phyloP scores from a whole-genome alignment of 2,329 filamentous ascomycete genomes.

The Aspergillus phoenicis region DNA sequence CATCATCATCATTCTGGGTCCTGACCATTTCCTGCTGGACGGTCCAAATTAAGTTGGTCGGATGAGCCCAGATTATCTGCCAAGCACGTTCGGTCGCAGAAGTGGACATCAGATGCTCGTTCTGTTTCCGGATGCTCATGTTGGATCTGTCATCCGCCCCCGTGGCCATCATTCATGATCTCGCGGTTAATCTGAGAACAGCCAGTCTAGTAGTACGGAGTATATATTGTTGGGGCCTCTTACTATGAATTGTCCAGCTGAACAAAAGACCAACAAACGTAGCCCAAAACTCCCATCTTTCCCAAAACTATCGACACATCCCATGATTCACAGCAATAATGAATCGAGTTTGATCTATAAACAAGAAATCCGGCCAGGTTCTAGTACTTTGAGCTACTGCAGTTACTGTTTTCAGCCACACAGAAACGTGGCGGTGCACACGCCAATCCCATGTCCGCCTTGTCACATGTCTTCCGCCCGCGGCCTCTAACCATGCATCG shows the following conservation, averaged over 20 bases:
- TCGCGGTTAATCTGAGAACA: background rate
- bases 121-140: background rate
- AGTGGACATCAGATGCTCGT: background rate
- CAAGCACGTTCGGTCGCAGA: slow-evolving; percentile 3
- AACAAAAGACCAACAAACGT: background rate
- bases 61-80: background rate
- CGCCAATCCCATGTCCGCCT: background rate
- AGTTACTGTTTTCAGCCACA: slow-evolving; percentile 12
- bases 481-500: background rate
- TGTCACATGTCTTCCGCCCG: slow-evolving; percentile 13
- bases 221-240: background rate
- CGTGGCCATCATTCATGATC: background rate
- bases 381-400: background rate
- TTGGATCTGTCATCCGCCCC: slow-evolving; percentile 4
- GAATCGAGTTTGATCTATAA: too few relatives aligned
- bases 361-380: too few relatives aligned
- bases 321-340: too few relatives aligned
- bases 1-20: background rate
- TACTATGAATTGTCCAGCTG: background rate
- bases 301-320: too few relatives aligned
- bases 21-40: slow-evolving; percentile 9
- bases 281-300: background rate
- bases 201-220: background rate
- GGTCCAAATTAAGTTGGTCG: slow-evolving; percentile 11
- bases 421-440: slow-evolving; percentile 11